Conservation (phyloP, 495 filamentous ascomycete genomes). For the Aspergillus kassunensis region DNA sequence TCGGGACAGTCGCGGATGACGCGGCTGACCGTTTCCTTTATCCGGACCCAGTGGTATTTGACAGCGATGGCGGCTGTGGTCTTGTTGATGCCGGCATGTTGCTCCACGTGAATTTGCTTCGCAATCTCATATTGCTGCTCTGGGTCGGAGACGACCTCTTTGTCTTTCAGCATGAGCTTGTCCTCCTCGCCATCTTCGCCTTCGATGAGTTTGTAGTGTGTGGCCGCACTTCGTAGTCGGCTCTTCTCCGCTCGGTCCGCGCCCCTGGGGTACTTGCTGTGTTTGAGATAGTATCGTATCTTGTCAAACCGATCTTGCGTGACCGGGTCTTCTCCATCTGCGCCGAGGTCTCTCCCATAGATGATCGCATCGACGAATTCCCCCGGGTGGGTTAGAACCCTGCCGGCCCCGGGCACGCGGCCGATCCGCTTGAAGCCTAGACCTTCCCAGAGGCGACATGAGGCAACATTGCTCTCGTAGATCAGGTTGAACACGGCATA, state of each 20-base stretch:
- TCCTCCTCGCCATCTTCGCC: conserved; percentile 54
- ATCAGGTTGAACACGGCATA: conserved; percentile 98
- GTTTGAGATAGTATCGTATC: conserved; percentile 94
- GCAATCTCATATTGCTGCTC: conserved; percentile 91
- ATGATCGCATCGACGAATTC: conserved; percentile 92
- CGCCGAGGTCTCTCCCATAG: conserved; percentile 81
- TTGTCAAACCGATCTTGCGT: conserved; percentile 98
- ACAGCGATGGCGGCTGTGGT: conserved; percentile 92
- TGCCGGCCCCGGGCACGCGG: conserved; percentile 81
- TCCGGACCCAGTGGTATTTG: conserved; percentile 96
- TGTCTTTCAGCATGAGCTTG: conserved; percentile 92
- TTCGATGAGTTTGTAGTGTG: conserved; percentile 79
- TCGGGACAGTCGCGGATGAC: conserved; percentile 90
- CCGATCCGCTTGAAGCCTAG: conserved; percentile 98
- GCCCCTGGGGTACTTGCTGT: conserved; percentile 87
- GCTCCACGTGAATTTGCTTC: conserved; percentile 62
- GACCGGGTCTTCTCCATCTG: conserved; percentile 78
- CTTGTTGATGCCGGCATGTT: conserved; percentile 97
- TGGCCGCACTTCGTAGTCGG: conserved; percentile 85
- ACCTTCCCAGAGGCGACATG: conserved; percentile 92
- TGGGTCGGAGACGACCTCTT: conserved; percentile 92
- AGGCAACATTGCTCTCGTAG: conserved; percentile 95
- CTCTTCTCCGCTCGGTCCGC: conserved; percentile 95
- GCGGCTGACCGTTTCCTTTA: conserved; percentile 93
- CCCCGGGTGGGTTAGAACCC: conserved; percentile 74